Base-by-base conservation (phyloP, 768 basidiomycete genomes). In the Lanmaoa rubissima region DNA sequence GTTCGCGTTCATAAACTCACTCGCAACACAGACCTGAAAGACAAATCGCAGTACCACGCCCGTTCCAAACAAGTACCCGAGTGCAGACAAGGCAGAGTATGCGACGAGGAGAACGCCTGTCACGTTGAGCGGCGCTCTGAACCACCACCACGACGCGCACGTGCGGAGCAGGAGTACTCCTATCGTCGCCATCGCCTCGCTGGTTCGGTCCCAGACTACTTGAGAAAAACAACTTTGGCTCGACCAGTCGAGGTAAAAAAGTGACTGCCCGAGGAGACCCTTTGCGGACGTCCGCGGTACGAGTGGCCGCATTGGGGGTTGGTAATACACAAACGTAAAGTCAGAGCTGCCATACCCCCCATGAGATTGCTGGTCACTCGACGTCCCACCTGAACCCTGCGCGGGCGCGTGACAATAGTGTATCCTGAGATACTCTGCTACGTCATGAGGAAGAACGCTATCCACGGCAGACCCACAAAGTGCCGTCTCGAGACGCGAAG, bases 101-200 rank as follows among this genome's bases (percentile, higher is more conserved):
- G 38, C 8, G 5, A 35, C 52, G 6, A 64, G 17, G 28, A 56
- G 32, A 2, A 51, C 9, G 17, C 55, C 52, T 2, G 45, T 49
- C 43, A 41, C 31, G 13, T 28, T 31, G 10, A 53, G 32, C 7
- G 58, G 58, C 14, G 40, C 40, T n/a, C 31, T 28, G 38, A 60
- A 64, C 55, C 58, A 63, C 51, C 51, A 56, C 44, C 41, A 51
- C 24, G 47, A 51, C 12, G 42, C 47, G 1, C 32, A 63, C 21
- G 38, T 49, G 34, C 51, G 38, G 5, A 45, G n/a, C n/a, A 59
- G 36, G 4, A 59, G 31, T 19, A 13, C 16, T 12, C 36, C 45
- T 24, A 53, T 26, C 34, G 19, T 21, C 11, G 4, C 4, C 32
- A 45, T 17, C 13, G n/a, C 32, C 43, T 21, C 36, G 17, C n/a